These are phyloP conservation scores for Podila horticola DNA, from an alignment of 192 early-diverging fungal species.

Conservation along the genomic window DNA sequence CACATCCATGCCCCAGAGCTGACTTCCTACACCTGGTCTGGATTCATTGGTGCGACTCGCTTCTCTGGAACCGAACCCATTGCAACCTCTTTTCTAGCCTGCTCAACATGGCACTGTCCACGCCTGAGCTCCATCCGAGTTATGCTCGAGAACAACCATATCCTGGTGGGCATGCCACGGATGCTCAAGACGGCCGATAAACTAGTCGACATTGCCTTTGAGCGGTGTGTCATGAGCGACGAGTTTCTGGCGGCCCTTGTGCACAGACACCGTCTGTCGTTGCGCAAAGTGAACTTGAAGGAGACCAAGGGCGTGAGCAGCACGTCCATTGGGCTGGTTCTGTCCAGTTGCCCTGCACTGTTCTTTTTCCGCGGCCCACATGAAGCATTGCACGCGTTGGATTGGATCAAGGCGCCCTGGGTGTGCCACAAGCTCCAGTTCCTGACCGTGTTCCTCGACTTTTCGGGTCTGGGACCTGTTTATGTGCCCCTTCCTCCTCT, in stretches of 20 bases:
- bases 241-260: background rate
- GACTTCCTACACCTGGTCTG: background rate
- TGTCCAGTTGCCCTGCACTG: slow-evolving; percentile 8
- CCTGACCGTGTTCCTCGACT: background rate
- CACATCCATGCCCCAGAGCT: background rate
- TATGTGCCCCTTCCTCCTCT: no score
- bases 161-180: background rate
- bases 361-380: background rate
- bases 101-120: background rate
- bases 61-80: background rate
- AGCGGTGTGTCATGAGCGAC: background rate
- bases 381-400: background rate
- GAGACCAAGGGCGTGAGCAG: background rate
- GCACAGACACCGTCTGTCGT: background rate
- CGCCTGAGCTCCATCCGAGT: background rate
- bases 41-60: background rate
- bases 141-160: background rate
- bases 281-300: background rate
- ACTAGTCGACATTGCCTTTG: background rate
- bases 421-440: slow-evolving; percentile 1
- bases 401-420: background rate
- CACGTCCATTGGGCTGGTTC: background rate
- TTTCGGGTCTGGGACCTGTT: background rate
- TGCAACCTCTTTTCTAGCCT: background rate
- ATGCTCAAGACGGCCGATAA: background rate